Percentiles rank a stretch among this genome's conserved stretches.
phyloP scores from a whole-genome alignment of 306 rosid species.

The Vigna radiata region DNA sequence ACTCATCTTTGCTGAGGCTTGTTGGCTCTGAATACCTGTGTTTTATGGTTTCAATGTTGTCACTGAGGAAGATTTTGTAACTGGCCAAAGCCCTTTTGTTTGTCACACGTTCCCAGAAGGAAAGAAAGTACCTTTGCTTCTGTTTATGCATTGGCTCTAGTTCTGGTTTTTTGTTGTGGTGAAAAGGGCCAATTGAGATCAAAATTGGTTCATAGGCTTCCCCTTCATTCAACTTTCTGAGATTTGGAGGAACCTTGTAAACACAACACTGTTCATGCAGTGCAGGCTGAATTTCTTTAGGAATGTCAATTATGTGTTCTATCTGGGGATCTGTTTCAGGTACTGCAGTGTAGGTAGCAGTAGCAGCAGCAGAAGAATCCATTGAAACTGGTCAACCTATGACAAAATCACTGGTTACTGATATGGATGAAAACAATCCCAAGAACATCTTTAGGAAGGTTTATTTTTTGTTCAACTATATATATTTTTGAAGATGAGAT shows the following conservation, averaged over 20 bases:
- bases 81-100: conserved; percentile 17
- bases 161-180: conserved; percentile 28
- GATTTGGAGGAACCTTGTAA: conserved; percentile 42
- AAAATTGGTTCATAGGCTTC: conserved; percentile 39
- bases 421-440: no score
- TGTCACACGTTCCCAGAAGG: conserved; percentile 37
- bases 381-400: conserved; percentile 23
- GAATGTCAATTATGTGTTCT: conserved; percentile 39
- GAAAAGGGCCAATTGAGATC: conserved; percentile 50
- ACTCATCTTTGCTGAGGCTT: background rate
- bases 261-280: conserved; percentile 29
- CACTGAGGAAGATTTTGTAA: conserved; percentile 28
- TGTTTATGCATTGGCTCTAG: conserved; percentile 23
- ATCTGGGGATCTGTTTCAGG: conserved; percentile 18
- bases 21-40: conserved; percentile 18
- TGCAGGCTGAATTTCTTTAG: conserved; percentile 13
- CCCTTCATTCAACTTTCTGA: background rate
- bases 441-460: no score
- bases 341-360: background rate
- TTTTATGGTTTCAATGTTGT: background rate
- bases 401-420: background rate
- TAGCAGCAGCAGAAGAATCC: conserved; percentile 17
- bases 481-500: no score
- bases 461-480: no score
- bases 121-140: conserved; percentile 44